Conservation (phyloP, 139 green algal genomes). For the Asterochloris sp. region DNA sequence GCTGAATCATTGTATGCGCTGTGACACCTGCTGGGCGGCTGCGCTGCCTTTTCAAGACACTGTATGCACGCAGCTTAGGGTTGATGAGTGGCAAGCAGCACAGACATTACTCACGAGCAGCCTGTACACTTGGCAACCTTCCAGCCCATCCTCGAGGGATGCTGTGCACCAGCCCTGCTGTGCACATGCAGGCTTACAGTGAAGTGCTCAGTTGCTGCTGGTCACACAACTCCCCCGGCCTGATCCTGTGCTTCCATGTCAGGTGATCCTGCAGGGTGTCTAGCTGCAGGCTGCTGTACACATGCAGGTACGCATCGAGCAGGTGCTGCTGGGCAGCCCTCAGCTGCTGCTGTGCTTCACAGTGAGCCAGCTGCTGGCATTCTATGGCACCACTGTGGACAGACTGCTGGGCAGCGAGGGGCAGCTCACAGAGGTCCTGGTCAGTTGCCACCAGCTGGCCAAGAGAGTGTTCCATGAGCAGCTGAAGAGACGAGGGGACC, state of each 20-base stretch:
- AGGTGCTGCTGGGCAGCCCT: constrained; percentile 76
- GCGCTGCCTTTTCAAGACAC: no score
- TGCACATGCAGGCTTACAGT: no score
- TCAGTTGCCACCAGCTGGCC: constrained; percentile 34
- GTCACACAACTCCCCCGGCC: neutral
- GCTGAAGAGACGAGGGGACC: constrained; percentile 56
- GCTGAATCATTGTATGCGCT: no score
- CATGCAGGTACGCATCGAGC: constrained; percentile 66
- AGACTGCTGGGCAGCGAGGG: constrained; percentile 32
- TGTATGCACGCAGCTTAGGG: no score
- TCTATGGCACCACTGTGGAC: constrained; percentile 67
- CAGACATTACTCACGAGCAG: no score
- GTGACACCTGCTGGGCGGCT: no score
- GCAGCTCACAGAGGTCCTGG: constrained; percentile 35
- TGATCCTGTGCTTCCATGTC: neutral
- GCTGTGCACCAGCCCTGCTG: neutral
- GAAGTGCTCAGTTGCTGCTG: neutral
- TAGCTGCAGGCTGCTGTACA: neutral
- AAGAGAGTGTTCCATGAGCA: constrained; percentile 66
- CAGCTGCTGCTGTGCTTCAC: constrained; percentile 76
- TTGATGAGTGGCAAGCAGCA: no score
- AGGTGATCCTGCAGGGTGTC: neutral
- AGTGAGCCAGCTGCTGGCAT: constrained; percentile 75
- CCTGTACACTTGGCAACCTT: neutral
- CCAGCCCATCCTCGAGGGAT: neutral